Percentiles rank a stretch among this genome's conserved stretches.
Evolutionary conservation across 2,329 filamentous ascomycete species (phyloP).

Genomic region (Apiospora pterosperma): DNA sequence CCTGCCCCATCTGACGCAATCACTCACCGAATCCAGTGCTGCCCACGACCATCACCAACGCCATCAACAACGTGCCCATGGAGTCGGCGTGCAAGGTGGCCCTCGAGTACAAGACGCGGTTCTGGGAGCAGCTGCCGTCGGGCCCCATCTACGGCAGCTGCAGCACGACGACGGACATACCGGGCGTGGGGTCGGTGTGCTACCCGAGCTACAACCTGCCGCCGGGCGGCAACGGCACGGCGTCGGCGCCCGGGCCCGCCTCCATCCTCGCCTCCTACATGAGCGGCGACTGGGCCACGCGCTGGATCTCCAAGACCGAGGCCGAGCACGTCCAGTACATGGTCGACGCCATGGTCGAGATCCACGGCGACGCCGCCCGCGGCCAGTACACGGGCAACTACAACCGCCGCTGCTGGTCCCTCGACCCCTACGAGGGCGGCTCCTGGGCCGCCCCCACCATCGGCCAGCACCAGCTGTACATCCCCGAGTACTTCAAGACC

Average conservation of each 20-base stretch:
- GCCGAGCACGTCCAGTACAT: constrained; percentile 61
- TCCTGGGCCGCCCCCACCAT: constrained; percentile 59
- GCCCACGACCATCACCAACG: constrained; percentile 39
- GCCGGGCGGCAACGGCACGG: no score
- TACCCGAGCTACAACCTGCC: constrained; percentile 64
- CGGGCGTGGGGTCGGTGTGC: constrained; percentile 59
- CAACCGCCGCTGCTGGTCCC: constrained; percentile 62
- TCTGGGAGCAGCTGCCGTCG: constrained; percentile 47
- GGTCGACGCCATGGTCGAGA: constrained; percentile 62
- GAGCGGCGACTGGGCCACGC: constrained; percentile 36
- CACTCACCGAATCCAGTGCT: constrained; percentile 18
- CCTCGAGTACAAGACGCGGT: constrained; percentile 64
- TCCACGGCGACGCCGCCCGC: constrained; percentile 58
- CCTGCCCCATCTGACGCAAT: constrained; percentile 34
- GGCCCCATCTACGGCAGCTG: constrained; percentile 63
- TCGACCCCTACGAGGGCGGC: constrained; percentile 58
- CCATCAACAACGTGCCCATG: constrained; percentile 46
- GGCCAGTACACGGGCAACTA: constrained; percentile 64
- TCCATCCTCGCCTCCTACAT: constrained; percentile 60
- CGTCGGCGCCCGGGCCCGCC: constrained; percentile 49
- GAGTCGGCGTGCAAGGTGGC: constrained; percentile 54
- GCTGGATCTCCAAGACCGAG: constrained; percentile 46
- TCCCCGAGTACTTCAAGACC: constrained; percentile 71
- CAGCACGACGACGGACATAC: constrained; percentile 52
- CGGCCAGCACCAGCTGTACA: constrained; percentile 66